These are phyloP conservation scores for Cercophora scortea DNA, from an alignment of 495 filamentous ascomycete species.

Conservation along the genomic window DNA sequence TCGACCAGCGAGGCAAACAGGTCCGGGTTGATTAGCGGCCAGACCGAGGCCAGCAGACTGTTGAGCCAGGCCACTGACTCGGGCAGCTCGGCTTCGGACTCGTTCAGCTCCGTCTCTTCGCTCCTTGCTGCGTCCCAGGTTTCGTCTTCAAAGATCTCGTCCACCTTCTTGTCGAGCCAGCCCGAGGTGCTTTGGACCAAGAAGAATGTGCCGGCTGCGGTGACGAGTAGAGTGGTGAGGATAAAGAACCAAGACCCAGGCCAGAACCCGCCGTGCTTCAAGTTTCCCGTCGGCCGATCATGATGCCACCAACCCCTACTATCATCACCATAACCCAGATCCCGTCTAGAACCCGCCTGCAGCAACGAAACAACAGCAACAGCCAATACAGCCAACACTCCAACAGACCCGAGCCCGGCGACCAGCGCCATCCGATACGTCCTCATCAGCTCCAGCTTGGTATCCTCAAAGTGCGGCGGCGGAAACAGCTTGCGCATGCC, in stretches of 20 bases:
- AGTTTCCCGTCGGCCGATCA: neutral
- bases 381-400: neutral
- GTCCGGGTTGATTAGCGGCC: constrained; percentile 65
- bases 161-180: constrained; percentile 47
- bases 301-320: neutral
- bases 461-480: constrained; percentile 47
- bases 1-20: constrained; percentile 57
- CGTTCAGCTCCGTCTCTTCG: constrained; percentile 30
- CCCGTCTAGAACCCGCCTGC: neutral
- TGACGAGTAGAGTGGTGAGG: neutral
- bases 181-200: constrained; percentile 37
- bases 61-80: constrained; percentile 64
- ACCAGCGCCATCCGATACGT: constrained; percentile 35
- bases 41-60: constrained; percentile 51
- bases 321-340: neutral
- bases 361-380: neutral
- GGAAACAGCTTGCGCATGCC: constrained; percentile 54
- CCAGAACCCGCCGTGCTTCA: neutral
- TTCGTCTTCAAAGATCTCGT: constrained; percentile 51
- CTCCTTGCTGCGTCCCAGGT: constrained; percentile 51
- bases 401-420: constrained; percentile 1
- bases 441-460: constrained; percentile 37
- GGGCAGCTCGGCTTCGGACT: constrained; percentile 34
- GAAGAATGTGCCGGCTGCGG: constrained; percentile 19
- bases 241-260: neutral